Percentiles rank a stretch among this genome's conserved stretches.
Evolutionary conservation across 2,329 filamentous ascomycete species (phyloP).

Genomic region (Chaetomiaceae sp.): DNA sequence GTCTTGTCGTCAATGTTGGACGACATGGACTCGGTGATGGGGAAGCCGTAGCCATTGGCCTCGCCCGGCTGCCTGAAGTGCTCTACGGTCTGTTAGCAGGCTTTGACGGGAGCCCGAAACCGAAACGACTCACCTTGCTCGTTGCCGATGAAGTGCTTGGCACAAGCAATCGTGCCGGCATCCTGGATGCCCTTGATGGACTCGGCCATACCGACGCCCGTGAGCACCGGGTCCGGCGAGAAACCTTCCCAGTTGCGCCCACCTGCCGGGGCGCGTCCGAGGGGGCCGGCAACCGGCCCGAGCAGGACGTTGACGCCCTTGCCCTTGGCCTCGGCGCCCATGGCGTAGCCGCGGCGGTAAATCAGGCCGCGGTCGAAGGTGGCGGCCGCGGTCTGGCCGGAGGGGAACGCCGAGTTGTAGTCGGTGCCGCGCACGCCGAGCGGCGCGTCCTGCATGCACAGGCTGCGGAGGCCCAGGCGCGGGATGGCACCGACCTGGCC

Average conservation of each 20-base stretch:
- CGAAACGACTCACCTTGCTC: conserved; percentile 47
- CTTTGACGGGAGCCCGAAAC: too few species aligned
- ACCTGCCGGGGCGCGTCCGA: conserved; percentile 61
- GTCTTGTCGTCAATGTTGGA: conserved; percentile 54
- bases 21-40: conserved; percentile 52
- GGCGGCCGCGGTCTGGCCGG: conserved; percentile 73
- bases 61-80: conserved; percentile 62
- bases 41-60: conserved; percentile 51
- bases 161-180: conserved; percentile 70
- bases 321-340: conserved; percentile 63
- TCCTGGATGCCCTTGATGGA: conserved; percentile 75
- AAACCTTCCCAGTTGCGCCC: conserved; percentile 68
- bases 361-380: conserved; percentile 72
- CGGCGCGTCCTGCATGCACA: conserved; percentile 86
- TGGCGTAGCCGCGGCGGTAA: conserved; percentile 62
- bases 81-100: conserved; percentile 38
- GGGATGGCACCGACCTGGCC: conserved; percentile 68
- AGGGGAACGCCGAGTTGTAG: conserved; percentile 74
- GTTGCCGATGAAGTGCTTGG: conserved; percentile 65
- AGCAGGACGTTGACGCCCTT: conserved; percentile 72
- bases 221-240: conserved; percentile 68
- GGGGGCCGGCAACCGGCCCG: conserved; percentile 66
- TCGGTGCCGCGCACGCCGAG: conserved; percentile 72
- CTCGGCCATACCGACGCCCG: conserved; percentile 64
- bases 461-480: conserved; percentile 59